A percentile compares a stretch with the other conserved stretches of the same genome.
These are phyloP conservation scores for Sporothrix luriei DNA, from an alignment of 2,329 filamentous ascomycete species.

Conservation along the genomic window DNA sequence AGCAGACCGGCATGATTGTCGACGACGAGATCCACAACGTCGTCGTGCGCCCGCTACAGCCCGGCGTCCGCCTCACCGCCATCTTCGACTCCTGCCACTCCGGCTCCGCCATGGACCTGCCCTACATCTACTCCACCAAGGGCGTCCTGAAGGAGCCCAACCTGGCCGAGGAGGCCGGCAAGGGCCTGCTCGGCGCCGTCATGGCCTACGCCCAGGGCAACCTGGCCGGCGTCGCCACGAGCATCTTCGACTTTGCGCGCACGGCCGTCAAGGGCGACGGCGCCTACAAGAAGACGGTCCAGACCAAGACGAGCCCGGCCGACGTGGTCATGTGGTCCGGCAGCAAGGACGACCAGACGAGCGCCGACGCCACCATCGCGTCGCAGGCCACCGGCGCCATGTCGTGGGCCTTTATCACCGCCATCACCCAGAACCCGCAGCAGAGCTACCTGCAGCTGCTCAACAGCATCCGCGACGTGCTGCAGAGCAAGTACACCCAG, in stretches of 20 bases:
- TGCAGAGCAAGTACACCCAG: slow-evolving; percentile 84
- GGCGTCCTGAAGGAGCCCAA: slow-evolving; percentile 70
- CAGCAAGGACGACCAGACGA: slow-evolving; percentile 95
- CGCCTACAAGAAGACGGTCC: slow-evolving; percentile 75
- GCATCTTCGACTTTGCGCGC: slow-evolving; percentile 67
- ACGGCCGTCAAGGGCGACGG: slow-evolving; percentile 75
- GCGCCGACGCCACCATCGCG: slow-evolving; percentile 87
- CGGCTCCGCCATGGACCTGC: slow-evolving; percentile 66
- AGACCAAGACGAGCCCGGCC: slow-evolving; percentile 90
- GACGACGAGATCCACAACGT: slow-evolving; percentile 82
- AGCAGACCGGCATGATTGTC: slow-evolving; percentile 72
- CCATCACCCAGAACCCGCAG: slow-evolving; percentile 93
- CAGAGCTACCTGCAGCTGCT: slow-evolving; percentile 97
- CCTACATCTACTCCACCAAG: slow-evolving; percentile 70
- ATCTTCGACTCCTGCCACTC: slow-evolving; percentile 70
- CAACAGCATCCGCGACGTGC: slow-evolving; percentile 93
- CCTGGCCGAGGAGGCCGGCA: slow-evolving; percentile 67
- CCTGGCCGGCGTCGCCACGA: slow-evolving; percentile 77
- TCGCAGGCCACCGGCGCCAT: slow-evolving; percentile 94
- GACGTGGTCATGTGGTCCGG: slow-evolving; percentile 98
- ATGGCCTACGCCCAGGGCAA: slow-evolving; percentile 69
- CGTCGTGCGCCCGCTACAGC: slow-evolving; percentile 62
- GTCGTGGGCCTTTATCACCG: slow-evolving; percentile 95
- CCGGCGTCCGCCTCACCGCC: slow-evolving; percentile 62
- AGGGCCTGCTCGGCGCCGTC: slow-evolving; percentile 63